Evolutionary conservation across 306 rosid genomes (phyloP), one percentile per base, ranked within the genome.

Genomic region (Begonia fuchsioides): DNA sequence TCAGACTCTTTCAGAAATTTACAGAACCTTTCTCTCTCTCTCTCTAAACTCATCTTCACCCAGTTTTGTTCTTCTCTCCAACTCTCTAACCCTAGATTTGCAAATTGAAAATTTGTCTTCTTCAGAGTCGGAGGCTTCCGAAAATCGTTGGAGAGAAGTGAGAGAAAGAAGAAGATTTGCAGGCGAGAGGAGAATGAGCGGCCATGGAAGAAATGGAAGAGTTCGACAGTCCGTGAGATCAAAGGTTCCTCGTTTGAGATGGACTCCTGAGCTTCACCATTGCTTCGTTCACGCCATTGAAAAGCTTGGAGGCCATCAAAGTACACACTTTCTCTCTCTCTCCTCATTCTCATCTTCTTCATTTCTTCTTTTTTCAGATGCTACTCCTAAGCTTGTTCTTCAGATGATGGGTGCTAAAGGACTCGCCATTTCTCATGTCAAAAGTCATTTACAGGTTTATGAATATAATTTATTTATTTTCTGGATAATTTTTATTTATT

Each of bases 381-480:
- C 96, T 9, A 85, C 98, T 0, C 98, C 98, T 1, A 92, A 92
- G 57, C 94, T 92, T 51, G 94, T 92, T 77, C 98, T 92, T 77
- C 98, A 81, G 71, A 53, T 82, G 32, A 92, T 92, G 98, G 85
- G 82, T 75, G 93, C 82, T 12, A 92, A 85, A 49, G 96, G 96
- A 10, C 93, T 92, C 55, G 85, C 98, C 15, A 92, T 92, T 63
- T 92, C 98, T 41, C 98, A 92, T 50, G 98, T 92, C 62, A 92
- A 92, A 72, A 92, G 98, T 66, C 96, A 85, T 79, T 95, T 92
- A 47, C 98, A 92, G 95, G 97, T 88, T 41, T 3, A 11, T 41
- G 11, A 41, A 10, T 13, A 41, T 0, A 5, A 41, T 10, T 41
- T 41, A 26, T 57, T n/a, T 46, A 5, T 26, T 7, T 26, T 26